phyloP scores from a whole-genome alignment of 225 moss, liverwort and hornwort genomes.

The Rhytidiadelphus loreus region DNA sequence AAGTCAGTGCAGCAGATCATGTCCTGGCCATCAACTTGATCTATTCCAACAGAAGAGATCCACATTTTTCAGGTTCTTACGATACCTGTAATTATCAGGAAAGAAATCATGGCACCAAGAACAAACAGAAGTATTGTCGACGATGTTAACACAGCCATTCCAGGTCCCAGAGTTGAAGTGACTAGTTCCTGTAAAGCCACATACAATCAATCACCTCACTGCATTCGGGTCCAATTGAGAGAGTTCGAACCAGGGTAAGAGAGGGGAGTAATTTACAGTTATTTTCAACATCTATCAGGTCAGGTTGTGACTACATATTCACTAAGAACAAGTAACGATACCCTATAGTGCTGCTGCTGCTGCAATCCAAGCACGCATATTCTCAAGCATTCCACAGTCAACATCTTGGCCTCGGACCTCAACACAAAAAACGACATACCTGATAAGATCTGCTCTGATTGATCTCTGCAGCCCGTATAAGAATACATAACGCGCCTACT shows the following conservation, averaged over 20 bases:
- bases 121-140: constrained; percentile 65
- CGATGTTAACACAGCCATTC: constrained; percentile 65
- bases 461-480: constrained; percentile 62
- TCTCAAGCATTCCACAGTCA: background rate
- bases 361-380: background rate
- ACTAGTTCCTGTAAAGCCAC: constrained; percentile 60
- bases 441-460: constrained; percentile 66
- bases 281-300: background rate
- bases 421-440: constrained; percentile 21
- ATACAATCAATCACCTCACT: constrained; percentile 1
- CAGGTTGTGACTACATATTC: background rate
- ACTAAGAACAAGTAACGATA: background rate
- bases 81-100: constrained; percentile 87
- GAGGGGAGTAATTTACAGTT: background rate
- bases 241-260: background rate
- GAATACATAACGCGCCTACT: constrained; percentile 64
- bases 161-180: constrained; percentile 54
- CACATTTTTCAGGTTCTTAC: background rate
- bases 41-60: background rate
- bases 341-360: background rate
- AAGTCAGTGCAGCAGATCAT: background rate
- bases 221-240: background rate
- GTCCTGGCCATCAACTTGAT: background rate
- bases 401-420: background rate
- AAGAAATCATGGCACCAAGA: constrained; percentile 79